phyloP scores from a whole-genome alignment of 345 rosid species.

The Boechera divaricarpa region DNA sequence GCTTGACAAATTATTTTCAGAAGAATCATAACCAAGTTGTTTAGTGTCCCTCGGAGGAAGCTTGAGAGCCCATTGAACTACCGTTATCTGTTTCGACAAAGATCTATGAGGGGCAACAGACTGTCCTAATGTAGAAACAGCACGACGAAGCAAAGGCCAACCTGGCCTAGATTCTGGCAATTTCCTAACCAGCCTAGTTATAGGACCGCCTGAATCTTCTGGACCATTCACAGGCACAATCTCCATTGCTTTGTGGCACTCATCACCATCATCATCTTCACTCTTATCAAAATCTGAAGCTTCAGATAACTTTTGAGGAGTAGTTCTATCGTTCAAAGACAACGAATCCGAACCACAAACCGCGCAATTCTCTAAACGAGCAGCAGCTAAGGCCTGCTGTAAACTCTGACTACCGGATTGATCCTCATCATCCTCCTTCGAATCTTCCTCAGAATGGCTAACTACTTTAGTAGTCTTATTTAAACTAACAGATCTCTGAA shows the following conservation, averaged over 20 bases:
- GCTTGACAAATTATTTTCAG: slow-evolving; percentile 39
- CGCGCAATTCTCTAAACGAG: slow-evolving; percentile 56
- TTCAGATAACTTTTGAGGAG: slow-evolving; percentile 23
- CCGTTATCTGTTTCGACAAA: slow-evolving; percentile 60
- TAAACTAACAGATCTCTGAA: slow-evolving; percentile 60
- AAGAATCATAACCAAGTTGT: slow-evolving; percentile 36
- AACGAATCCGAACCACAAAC: slow-evolving; percentile 57
- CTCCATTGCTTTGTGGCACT: slow-evolving; percentile 56
- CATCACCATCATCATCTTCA: slow-evolving; percentile 39
- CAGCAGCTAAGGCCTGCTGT: slow-evolving; percentile 53
- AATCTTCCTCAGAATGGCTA: slow-evolving; percentile 40
- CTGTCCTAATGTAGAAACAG: slow-evolving; percentile 44
- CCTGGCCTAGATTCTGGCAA: slow-evolving; percentile 74
- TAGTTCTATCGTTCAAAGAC: slow-evolving; percentile 29
- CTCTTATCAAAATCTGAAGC: slow-evolving; percentile 10
- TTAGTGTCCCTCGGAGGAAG: slow-evolving; percentile 60
- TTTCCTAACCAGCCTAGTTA: slow-evolving; percentile 51
- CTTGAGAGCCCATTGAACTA: slow-evolving; percentile 70
- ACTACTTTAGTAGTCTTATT: slow-evolving; percentile 56
- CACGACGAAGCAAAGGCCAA: slow-evolving; percentile 81
- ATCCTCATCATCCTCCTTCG: slow-evolving; percentile 31
- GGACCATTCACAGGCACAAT: slow-evolving; percentile 54
- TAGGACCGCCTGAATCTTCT: slow-evolving; percentile 51
- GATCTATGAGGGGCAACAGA: slow-evolving; percentile 45
- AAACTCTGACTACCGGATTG: slow-evolving; percentile 45